Evolutionary conservation across 2,329 filamentous ascomycete species (phyloP).

Genomic region (Aspergillus sp.): DNA sequence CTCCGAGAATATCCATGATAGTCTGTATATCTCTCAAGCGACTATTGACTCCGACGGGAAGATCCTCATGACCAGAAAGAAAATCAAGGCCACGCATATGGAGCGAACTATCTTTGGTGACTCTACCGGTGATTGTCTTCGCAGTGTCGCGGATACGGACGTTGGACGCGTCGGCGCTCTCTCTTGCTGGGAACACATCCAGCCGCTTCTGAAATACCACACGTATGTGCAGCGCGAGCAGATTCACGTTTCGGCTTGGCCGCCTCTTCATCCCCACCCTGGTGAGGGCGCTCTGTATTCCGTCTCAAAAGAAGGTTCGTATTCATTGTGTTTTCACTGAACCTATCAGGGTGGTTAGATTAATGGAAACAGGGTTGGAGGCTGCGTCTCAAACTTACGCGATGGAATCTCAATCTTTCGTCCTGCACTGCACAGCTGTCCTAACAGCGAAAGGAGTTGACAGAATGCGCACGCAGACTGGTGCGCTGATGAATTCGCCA

Average conservation of each 20-base stretch:
- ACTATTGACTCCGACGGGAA: constrained; percentile 46
- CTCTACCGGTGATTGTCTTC: constrained; percentile 38
- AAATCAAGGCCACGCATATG: constrained; percentile 56
- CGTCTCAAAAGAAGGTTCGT: not conserved
- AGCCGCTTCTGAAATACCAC: constrained; percentile 53
- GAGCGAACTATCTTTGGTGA: constrained; percentile 54
- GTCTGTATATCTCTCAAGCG: constrained; percentile 49
- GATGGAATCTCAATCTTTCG: constrained; percentile 56
- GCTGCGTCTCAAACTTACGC: constrained; percentile 55
- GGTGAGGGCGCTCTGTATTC: not conserved
- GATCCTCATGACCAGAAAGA: constrained; percentile 43
- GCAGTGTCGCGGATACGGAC: constrained; percentile 39
- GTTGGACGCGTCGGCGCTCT: constrained; percentile 46
- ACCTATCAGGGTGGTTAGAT: not conserved
- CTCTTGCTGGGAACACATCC: constrained; percentile 53
- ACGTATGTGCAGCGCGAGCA: constrained; percentile 45
- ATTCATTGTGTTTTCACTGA: not conserved
- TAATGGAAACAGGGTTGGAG: constrained; percentile 30
- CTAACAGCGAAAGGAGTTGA: constrained; percentile 47
- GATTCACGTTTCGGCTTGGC: constrained; percentile 54
- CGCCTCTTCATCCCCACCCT: constrained; percentile 23
- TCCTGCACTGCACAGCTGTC: constrained; percentile 54
- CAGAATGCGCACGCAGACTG: constrained; percentile 42
- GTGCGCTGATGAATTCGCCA: constrained; percentile 40
- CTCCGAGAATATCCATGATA: constrained; percentile 39